phyloP scores from a whole-genome alignment of 129 eudicot species.

The Pseudognaphalium luteoalbum region DNA sequence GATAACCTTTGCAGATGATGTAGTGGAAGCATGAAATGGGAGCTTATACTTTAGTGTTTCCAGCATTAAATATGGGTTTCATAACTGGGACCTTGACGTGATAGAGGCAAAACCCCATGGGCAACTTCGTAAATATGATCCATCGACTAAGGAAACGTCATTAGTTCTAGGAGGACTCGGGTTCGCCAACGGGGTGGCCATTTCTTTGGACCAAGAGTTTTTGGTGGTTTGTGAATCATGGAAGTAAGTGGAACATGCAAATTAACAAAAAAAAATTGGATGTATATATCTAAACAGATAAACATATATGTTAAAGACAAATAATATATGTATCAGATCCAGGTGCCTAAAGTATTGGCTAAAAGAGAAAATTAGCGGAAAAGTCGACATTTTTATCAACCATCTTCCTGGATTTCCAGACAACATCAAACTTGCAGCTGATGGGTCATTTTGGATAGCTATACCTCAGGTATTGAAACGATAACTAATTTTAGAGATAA shows the following conservation, averaged over 20 bases:
- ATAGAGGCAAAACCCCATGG: slow-evolving; percentile 84
- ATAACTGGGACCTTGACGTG: slow-evolving; percentile 56
- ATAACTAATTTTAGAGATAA: background rate
- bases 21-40: slow-evolving; percentile 67
- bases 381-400: slow-evolving; percentile 63
- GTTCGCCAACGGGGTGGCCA: slow-evolving; percentile 71
- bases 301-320: background rate
- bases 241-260: slow-evolving; percentile 49
- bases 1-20: slow-evolving; percentile 72
- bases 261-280: background rate
- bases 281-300: too few relatives aligned
- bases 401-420: slow-evolving; percentile 82
- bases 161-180: slow-evolving; percentile 28
- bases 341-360: slow-evolving; percentile 84
- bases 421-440: slow-evolving; percentile 89
- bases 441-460: slow-evolving; percentile 85
- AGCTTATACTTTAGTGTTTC: slow-evolving; percentile 69
- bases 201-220: slow-evolving; percentile 27
- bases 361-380: slow-evolving; percentile 52
- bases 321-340: slow-evolving; percentile 40
- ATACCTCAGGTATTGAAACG: slow-evolving; percentile 43
- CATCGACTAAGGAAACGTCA: slow-evolving; percentile 44
- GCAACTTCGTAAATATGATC: slow-evolving; percentile 64
- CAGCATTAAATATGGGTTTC: slow-evolving; percentile 66
- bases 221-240: slow-evolving; percentile 48